These are phyloP conservation scores for Xylariaceae sp. DNA, from an alignment of 2,329 filamentous ascomycete genomes.

Conservation along the genomic window DNA sequence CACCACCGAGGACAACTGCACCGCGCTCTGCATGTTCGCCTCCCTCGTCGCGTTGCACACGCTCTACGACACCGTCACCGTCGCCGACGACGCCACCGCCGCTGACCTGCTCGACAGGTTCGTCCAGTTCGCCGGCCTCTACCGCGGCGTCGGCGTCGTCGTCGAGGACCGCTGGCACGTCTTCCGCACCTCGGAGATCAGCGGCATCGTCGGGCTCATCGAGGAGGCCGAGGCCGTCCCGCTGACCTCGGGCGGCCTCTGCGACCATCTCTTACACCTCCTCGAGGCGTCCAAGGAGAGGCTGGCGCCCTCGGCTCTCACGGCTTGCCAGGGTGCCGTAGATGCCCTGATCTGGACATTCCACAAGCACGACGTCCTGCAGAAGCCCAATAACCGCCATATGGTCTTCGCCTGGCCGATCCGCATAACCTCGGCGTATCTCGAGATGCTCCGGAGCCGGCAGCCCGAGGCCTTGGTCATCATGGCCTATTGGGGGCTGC, in stretches of 20 bases:
- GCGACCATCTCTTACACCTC: not conserved
- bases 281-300: not conserved
- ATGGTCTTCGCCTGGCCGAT: slow-evolving; percentile 6
- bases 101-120: slow-evolving; percentile 2
- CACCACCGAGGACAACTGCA: slow-evolving; percentile 3
- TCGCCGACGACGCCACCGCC: not conserved
- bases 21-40: slow-evolving; percentile 1
- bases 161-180: slow-evolving; percentile 1
- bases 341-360: slow-evolving; percentile 1
- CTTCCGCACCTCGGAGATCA: slow-evolving; percentile 1
- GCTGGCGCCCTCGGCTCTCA: not conserved
- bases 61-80: slow-evolving; percentile 3
- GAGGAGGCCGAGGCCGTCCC: slow-evolving; percentile 1
- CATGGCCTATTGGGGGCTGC: slow-evolving; percentile 4
- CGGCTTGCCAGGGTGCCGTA: slow-evolving; percentile 3
- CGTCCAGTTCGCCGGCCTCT: slow-evolving; percentile 2
- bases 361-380: not conserved
- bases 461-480: slow-evolving; percentile 7
- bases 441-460: slow-evolving; percentile 5
- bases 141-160: slow-evolving; percentile 2
- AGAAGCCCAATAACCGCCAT: not conserved
- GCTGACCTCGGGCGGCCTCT: slow-evolving; percentile 1
- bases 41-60: slow-evolving; percentile 2
- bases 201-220: slow-evolving; percentile 1
- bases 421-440: slow-evolving; percentile 1